phyloP scores from a whole-genome alignment of 352 stramenopile genomes.

The Phytopythium helicoides region DNA sequence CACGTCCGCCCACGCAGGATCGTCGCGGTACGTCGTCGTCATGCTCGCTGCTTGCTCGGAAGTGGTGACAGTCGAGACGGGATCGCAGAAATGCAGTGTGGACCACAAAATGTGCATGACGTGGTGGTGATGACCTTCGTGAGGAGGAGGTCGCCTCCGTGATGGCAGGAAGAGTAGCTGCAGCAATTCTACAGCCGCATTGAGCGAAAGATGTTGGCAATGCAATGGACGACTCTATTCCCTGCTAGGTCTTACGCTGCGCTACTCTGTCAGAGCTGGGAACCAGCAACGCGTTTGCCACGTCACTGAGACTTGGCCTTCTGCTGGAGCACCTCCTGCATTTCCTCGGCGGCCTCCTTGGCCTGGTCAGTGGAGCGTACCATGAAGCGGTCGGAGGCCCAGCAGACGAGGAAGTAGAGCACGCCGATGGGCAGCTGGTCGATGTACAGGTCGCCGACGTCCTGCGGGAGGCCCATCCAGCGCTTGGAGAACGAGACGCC shows the following conservation, averaged over 20 bases:
- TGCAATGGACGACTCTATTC: too few relatives aligned
- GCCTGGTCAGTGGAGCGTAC: constrained; percentile 59
- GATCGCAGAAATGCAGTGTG: not conserved
- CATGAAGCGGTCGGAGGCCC: constrained; percentile 81
- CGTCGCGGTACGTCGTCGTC: constrained; percentile 57
- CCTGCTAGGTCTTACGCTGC: not conserved
- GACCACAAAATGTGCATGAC: not conserved
- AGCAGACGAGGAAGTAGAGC: constrained; percentile 77
- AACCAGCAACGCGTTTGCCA: too few relatives aligned
- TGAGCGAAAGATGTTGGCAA: too few relatives aligned
- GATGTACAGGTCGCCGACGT: constrained; percentile 50
- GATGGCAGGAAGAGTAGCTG: too few relatives aligned
- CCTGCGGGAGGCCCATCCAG: constrained; percentile 32
- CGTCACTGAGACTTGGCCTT: constrained; percentile 13
- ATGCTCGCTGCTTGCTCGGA: not conserved
- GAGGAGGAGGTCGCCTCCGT: too few relatives aligned
- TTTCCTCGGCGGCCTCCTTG: constrained; percentile 59
- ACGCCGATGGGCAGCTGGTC: constrained; percentile 72
- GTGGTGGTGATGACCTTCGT: too few relatives aligned
- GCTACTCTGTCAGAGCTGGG: too few relatives aligned
- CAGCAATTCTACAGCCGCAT: too few relatives aligned
- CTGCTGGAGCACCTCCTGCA: constrained; percentile 47
- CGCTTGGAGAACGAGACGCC: constrained; percentile 45
- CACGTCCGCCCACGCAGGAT: constrained; percentile 78
- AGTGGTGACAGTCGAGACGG: not conserved